phyloP scores from a whole-genome alignment of 2,329 filamentous ascomycete genomes.

The Botrytis pseudocinerea region DNA sequence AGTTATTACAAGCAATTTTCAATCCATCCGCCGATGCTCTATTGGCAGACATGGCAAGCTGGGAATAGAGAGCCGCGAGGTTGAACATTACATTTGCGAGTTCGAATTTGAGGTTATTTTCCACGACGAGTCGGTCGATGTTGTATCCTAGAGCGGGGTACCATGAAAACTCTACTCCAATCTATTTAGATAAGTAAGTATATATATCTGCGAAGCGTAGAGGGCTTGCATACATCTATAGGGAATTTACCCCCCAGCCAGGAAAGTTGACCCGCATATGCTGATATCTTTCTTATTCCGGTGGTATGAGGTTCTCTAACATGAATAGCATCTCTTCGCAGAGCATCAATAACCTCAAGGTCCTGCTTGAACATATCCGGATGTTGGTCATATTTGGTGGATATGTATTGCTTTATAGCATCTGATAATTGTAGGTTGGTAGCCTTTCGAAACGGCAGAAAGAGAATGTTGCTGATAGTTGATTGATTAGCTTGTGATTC shows the following conservation, averaged over 20 bases:
- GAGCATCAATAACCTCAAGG: slow-evolving; percentile 78
- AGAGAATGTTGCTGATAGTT: slow-evolving; percentile 40
- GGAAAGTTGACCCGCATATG: slow-evolving; percentile 87
- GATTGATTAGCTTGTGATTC: slow-evolving; percentile 21
- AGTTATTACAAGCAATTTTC: slow-evolving; percentile 86
- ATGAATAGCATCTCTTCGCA: slow-evolving; percentile 84
- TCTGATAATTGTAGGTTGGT: slow-evolving; percentile 74
- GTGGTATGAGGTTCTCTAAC: slow-evolving; percentile 84
- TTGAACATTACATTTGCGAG: slow-evolving; percentile 93
- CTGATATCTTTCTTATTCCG: slow-evolving; percentile 83
- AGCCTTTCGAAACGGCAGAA: slow-evolving; percentile 77
- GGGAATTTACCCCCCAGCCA: slow-evolving; percentile 97
- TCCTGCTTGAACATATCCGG: slow-evolving; percentile 95
- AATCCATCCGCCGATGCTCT: slow-evolving; percentile 77
- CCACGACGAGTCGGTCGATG: slow-evolving; percentile 67
- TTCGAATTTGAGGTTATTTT: slow-evolving; percentile 74
- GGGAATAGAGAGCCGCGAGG: slow-evolving; percentile 87
- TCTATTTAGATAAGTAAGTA: slow-evolving; percentile 50
- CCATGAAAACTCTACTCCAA: slow-evolving; percentile 95
- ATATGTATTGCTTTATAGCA: slow-evolving; percentile 93
- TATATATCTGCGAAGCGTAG: neutral
- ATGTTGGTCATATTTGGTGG: slow-evolving; percentile 97
- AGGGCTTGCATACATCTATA: slow-evolving; percentile 68
- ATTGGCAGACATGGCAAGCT: slow-evolving; percentile 81
- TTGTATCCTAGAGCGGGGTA: slow-evolving; percentile 93